Evolutionary conservation across 2,329 filamentous ascomycete species (phyloP).

Genomic region (Microsporum audouinii): DNA sequence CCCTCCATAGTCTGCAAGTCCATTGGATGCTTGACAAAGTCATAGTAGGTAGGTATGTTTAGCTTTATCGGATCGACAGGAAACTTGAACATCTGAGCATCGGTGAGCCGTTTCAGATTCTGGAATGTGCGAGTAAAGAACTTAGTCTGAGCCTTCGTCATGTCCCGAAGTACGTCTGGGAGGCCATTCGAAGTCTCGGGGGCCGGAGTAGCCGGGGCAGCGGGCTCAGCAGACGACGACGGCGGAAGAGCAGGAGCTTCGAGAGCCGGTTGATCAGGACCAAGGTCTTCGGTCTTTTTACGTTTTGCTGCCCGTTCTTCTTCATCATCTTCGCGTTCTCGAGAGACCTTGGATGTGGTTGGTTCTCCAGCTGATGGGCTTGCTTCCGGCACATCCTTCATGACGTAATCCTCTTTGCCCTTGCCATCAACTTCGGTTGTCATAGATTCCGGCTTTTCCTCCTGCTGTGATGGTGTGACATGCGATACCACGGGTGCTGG

Average conservation of each 20-base stretch:
- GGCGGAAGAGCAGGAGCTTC: conserved; percentile 36
- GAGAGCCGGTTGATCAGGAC: conserved; percentile 32
- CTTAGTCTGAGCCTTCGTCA: conserved; percentile 35
- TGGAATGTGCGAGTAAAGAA: conserved; percentile 30
- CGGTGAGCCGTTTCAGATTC: conserved; percentile 69
- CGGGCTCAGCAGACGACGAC: conserved; percentile 22
- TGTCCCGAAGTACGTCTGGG: conserved; percentile 14
- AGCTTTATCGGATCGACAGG: conserved; percentile 70
- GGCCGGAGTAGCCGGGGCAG: conserved; percentile 26
- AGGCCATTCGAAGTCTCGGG: conserved; percentile 22
- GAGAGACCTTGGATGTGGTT: conserved; percentile 50
- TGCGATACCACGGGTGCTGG: background rate
- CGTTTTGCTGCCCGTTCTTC: conserved; percentile 65
- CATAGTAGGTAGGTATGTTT: conserved; percentile 61
- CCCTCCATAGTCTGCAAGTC: conserved; percentile 74
- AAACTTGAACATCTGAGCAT: conserved; percentile 61
- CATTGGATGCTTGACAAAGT: conserved; percentile 65
- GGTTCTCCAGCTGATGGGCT: conserved; percentile 22
- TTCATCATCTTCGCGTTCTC: conserved; percentile 64
- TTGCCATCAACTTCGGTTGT: background rate
- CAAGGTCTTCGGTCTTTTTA: conserved; percentile 56
- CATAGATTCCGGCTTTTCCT: background rate
- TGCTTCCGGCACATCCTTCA: conserved; percentile 29
- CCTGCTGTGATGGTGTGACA: background rate
- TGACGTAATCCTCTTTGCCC: conserved; percentile 35